Evolutionary conservation across 2,329 filamentous ascomycete species (phyloP).

Genomic region (Microsporum canis): DNA sequence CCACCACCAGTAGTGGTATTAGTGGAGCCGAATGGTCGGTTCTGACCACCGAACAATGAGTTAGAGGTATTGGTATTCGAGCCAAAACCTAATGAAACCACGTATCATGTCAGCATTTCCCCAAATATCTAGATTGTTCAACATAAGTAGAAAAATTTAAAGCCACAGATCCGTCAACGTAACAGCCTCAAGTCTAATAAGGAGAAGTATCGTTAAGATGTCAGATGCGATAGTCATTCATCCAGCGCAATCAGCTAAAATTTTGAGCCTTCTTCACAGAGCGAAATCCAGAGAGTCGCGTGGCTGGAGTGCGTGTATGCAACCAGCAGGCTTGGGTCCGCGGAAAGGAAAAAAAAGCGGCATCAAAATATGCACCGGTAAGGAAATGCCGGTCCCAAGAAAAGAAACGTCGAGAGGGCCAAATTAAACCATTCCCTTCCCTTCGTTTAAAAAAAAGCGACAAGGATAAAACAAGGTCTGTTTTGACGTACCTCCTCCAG

Average conservation of each 20-base stretch:
- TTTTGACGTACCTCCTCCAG: conserved; percentile 21
- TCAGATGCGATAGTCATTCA: not conserved
- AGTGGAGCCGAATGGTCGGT: conserved; percentile 17
- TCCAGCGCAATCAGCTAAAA: not conserved
- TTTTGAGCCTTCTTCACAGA: not conserved
- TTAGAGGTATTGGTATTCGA: conserved; percentile 12
- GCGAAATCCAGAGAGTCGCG: not conserved
- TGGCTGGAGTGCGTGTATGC: not conserved
- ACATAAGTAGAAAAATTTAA: not conserved
- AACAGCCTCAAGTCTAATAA: not conserved
- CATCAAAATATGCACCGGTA: not conserved
- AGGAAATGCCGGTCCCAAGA: not conserved
- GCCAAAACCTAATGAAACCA: conserved; percentile 17
- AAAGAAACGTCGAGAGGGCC: not conserved
- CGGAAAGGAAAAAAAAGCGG: not conserved
- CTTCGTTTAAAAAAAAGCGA: not conserved
- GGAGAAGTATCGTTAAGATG: not conserved
- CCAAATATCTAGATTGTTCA: not conserved
- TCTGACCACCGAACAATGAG: conserved; percentile 17
- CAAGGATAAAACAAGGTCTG: not conserved
- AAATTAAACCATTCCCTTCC: not conserved
- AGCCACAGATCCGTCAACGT: not conserved
- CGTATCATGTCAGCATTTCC: not conserved
- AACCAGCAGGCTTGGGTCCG: not conserved
- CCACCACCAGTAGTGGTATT: conserved; percentile 12